These are phyloP conservation scores for Helicostylum pulchrum DNA, from an alignment of 192 early-diverging fungal species.

Conservation along the genomic window DNA sequence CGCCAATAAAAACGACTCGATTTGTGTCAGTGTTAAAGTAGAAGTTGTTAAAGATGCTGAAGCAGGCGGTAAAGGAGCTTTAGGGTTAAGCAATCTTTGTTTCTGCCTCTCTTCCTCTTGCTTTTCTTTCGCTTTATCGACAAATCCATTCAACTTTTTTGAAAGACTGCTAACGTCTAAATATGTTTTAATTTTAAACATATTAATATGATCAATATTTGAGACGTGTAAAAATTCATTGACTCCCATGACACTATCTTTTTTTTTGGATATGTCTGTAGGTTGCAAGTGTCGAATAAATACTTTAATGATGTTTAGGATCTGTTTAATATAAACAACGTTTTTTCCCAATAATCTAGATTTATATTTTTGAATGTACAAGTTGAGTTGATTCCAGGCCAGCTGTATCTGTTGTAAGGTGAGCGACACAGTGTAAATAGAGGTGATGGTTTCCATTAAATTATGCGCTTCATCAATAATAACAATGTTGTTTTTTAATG, in stretches of 20 bases:
- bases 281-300: constrained; percentile 32
- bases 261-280: not conserved
- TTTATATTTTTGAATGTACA: constrained; percentile 71
- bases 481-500: constrained; percentile 69
- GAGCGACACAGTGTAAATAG: constrained; percentile 65
- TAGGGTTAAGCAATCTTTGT: not conserved
- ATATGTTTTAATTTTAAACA: constrained; percentile 73
- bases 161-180: constrained; percentile 67
- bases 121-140: constrained; percentile 33
- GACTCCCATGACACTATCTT: constrained; percentile 44
- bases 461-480: constrained; percentile 85
- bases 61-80: not conserved
- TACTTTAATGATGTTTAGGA: constrained; percentile 59
- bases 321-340: constrained; percentile 71
- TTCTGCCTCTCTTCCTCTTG: constrained; percentile 1
- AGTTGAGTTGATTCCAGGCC: constrained; percentile 53
- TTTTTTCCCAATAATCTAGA: constrained; percentile 67
- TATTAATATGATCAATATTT: constrained; percentile 76
- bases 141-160: constrained; percentile 60
- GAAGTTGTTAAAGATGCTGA: constrained; percentile 16
- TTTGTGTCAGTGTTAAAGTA: constrained; percentile 37
- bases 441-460: constrained; percentile 69
- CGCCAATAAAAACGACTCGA: constrained; percentile 55
- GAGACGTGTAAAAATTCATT: constrained; percentile 70
- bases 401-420: constrained; percentile 45